phyloP scores from a whole-genome alignment of 257 asterid species.

The Ocimum tenuiflorum region DNA sequence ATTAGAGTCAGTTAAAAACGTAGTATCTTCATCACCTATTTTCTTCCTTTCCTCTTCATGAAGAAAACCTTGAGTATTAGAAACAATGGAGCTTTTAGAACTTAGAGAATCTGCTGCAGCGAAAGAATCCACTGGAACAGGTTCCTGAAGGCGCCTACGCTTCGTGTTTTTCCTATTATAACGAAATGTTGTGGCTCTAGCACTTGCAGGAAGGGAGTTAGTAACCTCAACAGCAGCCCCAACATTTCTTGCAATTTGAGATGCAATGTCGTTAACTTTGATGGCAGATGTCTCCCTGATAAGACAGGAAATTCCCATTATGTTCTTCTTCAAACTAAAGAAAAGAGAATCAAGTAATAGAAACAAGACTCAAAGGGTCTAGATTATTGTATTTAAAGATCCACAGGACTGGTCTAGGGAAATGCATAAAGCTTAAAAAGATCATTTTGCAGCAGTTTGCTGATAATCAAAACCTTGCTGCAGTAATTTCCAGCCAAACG shows the following conservation, averaged over 20 bases:
- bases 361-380: conserved; percentile 1
- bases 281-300: conserved; percentile 94
- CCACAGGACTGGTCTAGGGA: conserved; percentile 1
- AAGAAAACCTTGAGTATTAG: conserved; percentile 36
- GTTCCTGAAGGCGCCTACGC: conserved; percentile 77
- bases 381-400: neutral
- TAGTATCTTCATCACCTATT: conserved; percentile 36
- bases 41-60: conserved; percentile 45
- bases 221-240: conserved; percentile 91
- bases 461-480: conserved; percentile 65
- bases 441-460: conserved; percentile 1
- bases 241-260: conserved; percentile 82
- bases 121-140: conserved; percentile 35
- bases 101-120: conserved; percentile 35
- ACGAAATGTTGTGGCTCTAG: conserved; percentile 59
- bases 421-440: conserved; percentile 11
- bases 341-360: conserved; percentile 3
- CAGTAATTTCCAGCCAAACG: conserved; percentile 95
- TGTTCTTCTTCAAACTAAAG: conserved; percentile 17
- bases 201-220: conserved; percentile 65
- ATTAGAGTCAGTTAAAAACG: conserved; percentile 38
- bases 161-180: conserved; percentile 77
- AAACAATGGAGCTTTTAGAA: conserved; percentile 37
- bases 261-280: conserved; percentile 85
- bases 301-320: conserved; percentile 25